Percentiles rank a stretch among this genome's conserved stretches.
Conservation (phyloP, 352 stramenopile species). For the Globisporangium cylindrosporum region DNA sequence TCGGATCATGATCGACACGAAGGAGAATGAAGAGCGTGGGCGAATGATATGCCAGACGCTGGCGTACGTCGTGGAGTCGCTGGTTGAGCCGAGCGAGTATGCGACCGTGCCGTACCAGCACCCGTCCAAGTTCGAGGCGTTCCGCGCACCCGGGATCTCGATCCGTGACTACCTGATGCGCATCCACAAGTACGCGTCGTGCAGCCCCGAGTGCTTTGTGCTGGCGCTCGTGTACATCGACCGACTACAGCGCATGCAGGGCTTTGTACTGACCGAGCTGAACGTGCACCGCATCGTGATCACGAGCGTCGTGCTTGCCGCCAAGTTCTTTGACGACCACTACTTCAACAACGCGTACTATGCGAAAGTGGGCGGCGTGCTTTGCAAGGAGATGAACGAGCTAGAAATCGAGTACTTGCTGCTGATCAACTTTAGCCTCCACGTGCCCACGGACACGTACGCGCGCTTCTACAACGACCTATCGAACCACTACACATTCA, state of each 20-base stretch:
- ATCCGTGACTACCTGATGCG: constrained; percentile 81
- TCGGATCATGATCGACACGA: constrained; percentile 32
- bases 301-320: constrained; percentile 95
- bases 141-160: constrained; percentile 77
- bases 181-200: constrained; percentile 98
- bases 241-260: constrained; percentile 95
- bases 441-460: constrained; percentile 91
- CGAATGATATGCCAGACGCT: constrained; percentile 80
- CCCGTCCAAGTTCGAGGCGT: constrained; percentile 85
- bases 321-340: constrained; percentile 99
- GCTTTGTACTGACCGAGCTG: constrained; percentile 95
- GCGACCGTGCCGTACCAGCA: constrained; percentile 52
- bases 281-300: constrained; percentile 99
- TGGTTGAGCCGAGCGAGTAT: constrained; percentile 67
- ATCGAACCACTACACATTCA: constrained; percentile 82
- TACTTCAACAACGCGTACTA: constrained; percentile 99
- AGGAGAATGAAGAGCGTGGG: constrained; percentile 70
- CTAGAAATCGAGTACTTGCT: constrained; percentile 98
- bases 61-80: constrained; percentile 72
- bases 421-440: constrained; percentile 97
- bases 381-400: constrained; percentile 95
- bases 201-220: constrained; percentile 98
- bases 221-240: constrained; percentile 99
- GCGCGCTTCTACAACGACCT: constrained; percentile 91
- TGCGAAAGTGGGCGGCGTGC: constrained; percentile 93